Base-by-base conservation (phyloP, 768 basidiomycete genomes). In the Hypholoma sublateritium region DNA sequence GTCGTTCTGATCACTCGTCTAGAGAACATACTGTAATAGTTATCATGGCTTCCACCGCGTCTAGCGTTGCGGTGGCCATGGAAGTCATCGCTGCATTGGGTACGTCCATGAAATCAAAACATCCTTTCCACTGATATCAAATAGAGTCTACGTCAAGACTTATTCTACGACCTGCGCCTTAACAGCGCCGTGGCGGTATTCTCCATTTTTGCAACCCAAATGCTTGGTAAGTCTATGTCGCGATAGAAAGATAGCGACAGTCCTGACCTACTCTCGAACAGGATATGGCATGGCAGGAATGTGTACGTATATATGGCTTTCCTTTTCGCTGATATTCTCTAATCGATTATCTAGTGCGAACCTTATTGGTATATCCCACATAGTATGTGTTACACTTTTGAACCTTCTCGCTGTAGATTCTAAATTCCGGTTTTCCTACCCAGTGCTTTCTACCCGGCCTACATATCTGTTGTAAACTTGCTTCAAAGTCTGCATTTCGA, bases 31-130 rank as follows among this genome's bases (percentile, higher is more conserved):
- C 81, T 0, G 74, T 72, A 6, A 83, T 84, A 45, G 79, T 81
- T 17, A 80, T 82, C 41, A 82, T 83, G 80, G 66, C 81, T 2
- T 80, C 80, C 1, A 84, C 82, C 4, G 81, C 82, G 0, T 75
- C 82, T 0, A 73, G 72, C 7, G 80, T 81, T 1, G 80, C 82
- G 3, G 69, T 72, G 17, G 79, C 78, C 0, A 81, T 82, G 74
- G 80, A 80, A 57, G 72, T 81, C 57, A 80, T 82, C 49, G 82
- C 82, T 4, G 80, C 81, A 11, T 67, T 84, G 5, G 74, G 77
- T 77, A 53, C 14, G 59, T 32, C 28, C 9, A 9, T 32, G 28
- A 32, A 32, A 13, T n/a, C 8, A 16, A 7, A 63, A 43, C 22
- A 2, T 50, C 4, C 5, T 56, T 21, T 5, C 32, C 12, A n/a